Evolutionary conservation across 257 asterid species (phyloP).

Genomic region (Gynochthodes officinalis): DNA sequence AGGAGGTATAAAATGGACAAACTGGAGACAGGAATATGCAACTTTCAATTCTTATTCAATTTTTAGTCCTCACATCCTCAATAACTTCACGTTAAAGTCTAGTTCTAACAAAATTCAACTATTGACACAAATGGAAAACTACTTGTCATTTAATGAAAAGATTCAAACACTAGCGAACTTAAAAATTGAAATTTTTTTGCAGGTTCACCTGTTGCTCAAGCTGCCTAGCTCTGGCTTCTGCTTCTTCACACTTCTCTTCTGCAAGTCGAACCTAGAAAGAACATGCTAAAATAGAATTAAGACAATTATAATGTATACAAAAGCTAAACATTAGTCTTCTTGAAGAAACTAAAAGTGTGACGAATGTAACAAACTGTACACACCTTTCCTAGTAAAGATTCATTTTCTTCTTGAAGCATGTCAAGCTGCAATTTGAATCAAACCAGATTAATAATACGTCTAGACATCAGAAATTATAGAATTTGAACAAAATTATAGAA

Average conservation of each 20-base stretch:
- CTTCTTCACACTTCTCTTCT: slow-evolving; percentile 87
- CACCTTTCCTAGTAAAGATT: slow-evolving; percentile 83
- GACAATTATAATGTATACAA: slow-evolving; percentile 15
- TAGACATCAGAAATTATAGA: not conserved
- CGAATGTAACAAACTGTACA: slow-evolving; percentile 23
- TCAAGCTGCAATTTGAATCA: slow-evolving; percentile 65
- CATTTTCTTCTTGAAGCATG: slow-evolving; percentile 99
- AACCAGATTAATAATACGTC: slow-evolving; percentile 16
- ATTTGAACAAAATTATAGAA: not conserved
- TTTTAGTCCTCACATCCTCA: not conserved
- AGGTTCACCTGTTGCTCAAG: slow-evolving; percentile 78
- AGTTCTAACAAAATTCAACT: not conserved
- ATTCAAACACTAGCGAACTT: not conserved
- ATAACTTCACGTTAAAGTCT: not conserved
- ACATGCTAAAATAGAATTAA: slow-evolving; percentile 6
- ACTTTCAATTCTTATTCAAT: not conserved
- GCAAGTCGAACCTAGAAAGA: slow-evolving; percentile 78
- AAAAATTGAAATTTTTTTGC: not conserved
- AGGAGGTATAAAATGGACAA: not conserved
- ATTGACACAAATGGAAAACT: not conserved
- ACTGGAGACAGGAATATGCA: not conserved
- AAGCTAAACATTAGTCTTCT: slow-evolving; percentile 13
- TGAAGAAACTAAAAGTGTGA: not conserved
- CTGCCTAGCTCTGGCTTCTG: slow-evolving; percentile 90
- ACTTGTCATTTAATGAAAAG: not conserved